Evolutionary conservation across 495 filamentous ascomycete species (phyloP).

Genomic region (Neurospora sp.): DNA sequence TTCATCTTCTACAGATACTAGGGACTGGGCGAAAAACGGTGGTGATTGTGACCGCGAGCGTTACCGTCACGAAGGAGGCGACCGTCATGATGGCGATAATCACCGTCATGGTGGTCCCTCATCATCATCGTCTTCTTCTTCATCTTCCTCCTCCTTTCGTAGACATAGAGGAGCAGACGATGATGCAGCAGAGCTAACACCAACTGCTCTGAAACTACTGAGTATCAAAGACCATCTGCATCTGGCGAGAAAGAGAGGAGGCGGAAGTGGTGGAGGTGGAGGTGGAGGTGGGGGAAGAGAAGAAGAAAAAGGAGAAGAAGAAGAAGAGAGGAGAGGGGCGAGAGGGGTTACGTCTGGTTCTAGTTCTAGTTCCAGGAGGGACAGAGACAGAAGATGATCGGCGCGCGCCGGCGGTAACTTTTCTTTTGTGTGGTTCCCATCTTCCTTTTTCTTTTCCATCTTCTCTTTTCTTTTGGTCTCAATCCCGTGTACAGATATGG

Average conservation of each 20-base stretch:
- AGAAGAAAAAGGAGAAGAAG: too few relatives aligned
- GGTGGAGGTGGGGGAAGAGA: neutral
- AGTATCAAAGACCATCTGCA: neutral
- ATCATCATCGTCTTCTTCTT: slow-evolving; percentile 49
- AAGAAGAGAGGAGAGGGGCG: neutral
- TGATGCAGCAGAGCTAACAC: neutral
- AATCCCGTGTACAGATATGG: neutral
- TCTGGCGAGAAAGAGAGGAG: neutral
- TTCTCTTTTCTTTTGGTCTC: neutral
- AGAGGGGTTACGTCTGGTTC: neutral
- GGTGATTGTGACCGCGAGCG: slow-evolving; percentile 6
- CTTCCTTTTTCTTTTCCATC: too few relatives aligned
- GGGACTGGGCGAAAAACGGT: neutral
- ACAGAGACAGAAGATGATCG: neutral
- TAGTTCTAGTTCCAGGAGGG: neutral
- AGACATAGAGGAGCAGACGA: neutral
- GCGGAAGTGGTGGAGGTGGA: neutral
- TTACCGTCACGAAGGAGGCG: neutral
- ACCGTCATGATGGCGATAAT: neutral
- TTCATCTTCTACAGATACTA: neutral
- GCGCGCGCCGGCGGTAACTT: neutral
- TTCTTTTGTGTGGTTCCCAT: too few relatives aligned
- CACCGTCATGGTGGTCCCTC: neutral
- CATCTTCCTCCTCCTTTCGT: slow-evolving; percentile 81
- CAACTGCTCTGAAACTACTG: neutral